Percentiles rank a stretch among this genome's conserved stretches.
Conservation (phyloP, 1,284 basidiomycete genomes). For the Lignosus rhinocerotis region DNA sequence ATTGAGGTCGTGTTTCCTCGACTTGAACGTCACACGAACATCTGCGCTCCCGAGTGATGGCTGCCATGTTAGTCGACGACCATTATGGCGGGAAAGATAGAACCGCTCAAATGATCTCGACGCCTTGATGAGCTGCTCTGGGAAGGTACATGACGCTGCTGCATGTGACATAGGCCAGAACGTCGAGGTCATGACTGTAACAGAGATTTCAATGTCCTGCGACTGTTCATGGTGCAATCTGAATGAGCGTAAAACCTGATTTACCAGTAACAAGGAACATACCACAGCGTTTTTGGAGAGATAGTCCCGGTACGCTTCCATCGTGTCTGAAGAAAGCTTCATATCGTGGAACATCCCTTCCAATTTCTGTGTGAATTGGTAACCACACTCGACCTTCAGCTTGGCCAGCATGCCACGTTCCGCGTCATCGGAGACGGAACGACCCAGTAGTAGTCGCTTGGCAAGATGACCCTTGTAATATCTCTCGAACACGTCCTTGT, state of each 20-base stretch:
- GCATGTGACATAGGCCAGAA: constrained; percentile 86
- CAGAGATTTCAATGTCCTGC: constrained; percentile 77
- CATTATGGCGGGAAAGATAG: constrained; percentile 88
- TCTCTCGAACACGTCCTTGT: constrained; percentile 97
- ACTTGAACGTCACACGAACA: constrained; percentile 82
- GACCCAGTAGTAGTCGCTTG: constrained; percentile 83
- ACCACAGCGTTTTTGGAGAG: constrained; percentile 46
- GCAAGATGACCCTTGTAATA: constrained; percentile 98
- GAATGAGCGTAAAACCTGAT: not conserved
- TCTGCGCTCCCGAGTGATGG: constrained; percentile 92
- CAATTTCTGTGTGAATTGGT: constrained; percentile 96
- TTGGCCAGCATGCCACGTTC: constrained; percentile 98
- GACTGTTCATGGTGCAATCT: constrained; percentile 42
- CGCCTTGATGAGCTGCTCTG: constrained; percentile 61
- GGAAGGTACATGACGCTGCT: constrained; percentile 66
- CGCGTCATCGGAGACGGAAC: constrained; percentile 95
- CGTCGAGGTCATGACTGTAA: constrained; percentile 90
- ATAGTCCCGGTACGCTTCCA: constrained; percentile 71
- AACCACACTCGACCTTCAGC: constrained; percentile 95
- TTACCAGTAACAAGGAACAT: constrained; percentile 38
- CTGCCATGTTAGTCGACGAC: constrained; percentile 93
- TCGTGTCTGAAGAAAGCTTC: constrained; percentile 85
- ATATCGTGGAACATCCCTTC: constrained; percentile 99
- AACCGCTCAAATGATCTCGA: constrained; percentile 86
- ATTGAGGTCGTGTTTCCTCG: constrained; percentile 86